Evolutionary conservation across 164 flowering plant genomes (phyloP), one percentile per base, ranked within the genome.

Genomic region (Tetrastigma voinierianum): DNA sequence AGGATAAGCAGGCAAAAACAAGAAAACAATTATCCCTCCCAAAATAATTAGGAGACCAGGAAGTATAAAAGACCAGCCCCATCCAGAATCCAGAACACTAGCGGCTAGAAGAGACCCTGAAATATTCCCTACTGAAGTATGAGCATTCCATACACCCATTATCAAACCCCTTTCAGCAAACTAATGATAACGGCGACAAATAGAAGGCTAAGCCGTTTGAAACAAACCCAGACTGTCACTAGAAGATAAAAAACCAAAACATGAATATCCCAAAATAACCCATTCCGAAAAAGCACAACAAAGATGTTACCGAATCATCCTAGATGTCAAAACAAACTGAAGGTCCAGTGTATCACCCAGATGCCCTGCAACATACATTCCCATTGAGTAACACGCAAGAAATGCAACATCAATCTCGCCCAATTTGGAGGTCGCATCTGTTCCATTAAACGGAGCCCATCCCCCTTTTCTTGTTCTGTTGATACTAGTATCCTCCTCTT

Each of bases 191-290:
- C 96, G 16, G 98, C 98, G 44, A 93, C 97, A 51, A n/a, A 93
- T 97, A 8, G 97, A 93, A 46, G 98, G 98, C 98, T 97, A 93
- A 0, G 98, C 91, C 4, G 98, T 90, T 65, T 93, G 97, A 77
- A 93, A 93, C 76, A 93, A 76, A 57, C 98, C 97, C n/a, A n/a
- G n/a, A 94, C 98, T 3, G 75, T 57, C 96, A 93, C 89, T 76
- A 57, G 71, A 23, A 93, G 73, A 72, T 78, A 93, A 69, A n/a
- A n/a, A 80, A 93, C 78, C 83, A 74, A 46, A 89, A 91, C 9
- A 72, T 93, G 98, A 40, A 90, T 61, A 64, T 87, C 79, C 87
- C 83, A 85, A 63, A 87, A 57, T 85, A 93, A 14, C 98, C 98
- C 86, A 91, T 76, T 18, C 97, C 98, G 66, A 88, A 93, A n/a